phyloP scores from a whole-genome alignment of 2,329 filamentous ascomycete species.

The Pezicula carpinea region DNA sequence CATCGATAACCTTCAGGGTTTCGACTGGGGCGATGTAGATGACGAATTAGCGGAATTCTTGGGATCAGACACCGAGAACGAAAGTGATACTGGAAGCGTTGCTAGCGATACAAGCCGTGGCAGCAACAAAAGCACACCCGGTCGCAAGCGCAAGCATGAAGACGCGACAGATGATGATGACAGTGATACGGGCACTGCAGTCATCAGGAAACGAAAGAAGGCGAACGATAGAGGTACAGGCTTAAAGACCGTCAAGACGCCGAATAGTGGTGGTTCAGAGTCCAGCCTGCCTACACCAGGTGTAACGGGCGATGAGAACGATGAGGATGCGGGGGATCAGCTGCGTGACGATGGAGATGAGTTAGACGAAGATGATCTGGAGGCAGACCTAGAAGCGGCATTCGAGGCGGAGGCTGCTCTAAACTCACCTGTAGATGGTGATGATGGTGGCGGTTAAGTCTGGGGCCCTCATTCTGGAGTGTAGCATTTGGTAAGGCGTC shows the following conservation, averaged over 20 bases:
- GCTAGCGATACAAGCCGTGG: constrained; percentile 14
- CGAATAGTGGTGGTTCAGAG: constrained; percentile 32
- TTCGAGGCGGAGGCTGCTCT: constrained; percentile 30
- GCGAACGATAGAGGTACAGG: constrained; percentile 41
- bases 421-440: background rate
- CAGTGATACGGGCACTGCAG: constrained; percentile 41
- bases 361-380: constrained; percentile 51
- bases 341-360: constrained; percentile 32
- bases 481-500: background rate
- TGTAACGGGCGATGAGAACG: constrained; percentile 39
- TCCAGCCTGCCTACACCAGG: constrained; percentile 37
- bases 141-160: constrained; percentile 26
- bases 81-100: constrained; percentile 30
- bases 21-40: constrained; percentile 61
- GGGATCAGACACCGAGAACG: constrained; percentile 47
- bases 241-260: constrained; percentile 41
- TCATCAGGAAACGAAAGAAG: constrained; percentile 48
- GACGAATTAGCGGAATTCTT: constrained; percentile 75
- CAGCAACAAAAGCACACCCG: constrained; percentile 16
- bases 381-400: constrained; percentile 46
- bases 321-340: constrained; percentile 23
- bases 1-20: constrained; percentile 50
- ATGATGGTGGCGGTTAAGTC: constrained; percentile 6
- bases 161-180: constrained; percentile 39
- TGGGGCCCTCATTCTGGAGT: background rate